phyloP scores from a whole-genome alignment of 768 basidiomycete genomes.

The Lyophyllum atratum region DNA sequence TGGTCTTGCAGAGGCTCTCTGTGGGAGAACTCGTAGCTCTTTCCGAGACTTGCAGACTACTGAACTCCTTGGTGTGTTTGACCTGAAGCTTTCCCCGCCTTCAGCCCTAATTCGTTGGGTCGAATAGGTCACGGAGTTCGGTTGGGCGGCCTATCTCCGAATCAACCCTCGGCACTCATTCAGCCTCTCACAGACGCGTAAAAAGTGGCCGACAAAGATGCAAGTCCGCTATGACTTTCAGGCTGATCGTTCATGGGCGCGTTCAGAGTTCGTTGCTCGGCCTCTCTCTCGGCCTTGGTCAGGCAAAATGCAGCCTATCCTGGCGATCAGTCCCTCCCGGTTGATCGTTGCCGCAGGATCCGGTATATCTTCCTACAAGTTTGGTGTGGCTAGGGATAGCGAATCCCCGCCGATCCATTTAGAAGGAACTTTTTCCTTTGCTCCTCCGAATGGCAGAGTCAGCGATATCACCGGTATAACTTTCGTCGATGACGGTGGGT shows the following conservation, averaged over 20 bases:
- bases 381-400: constrained; percentile 33
- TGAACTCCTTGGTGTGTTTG: constrained; percentile 47
- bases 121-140: constrained; percentile 57
- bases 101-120: background rate
- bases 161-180: constrained; percentile 54
- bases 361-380: constrained; percentile 57
- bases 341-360: constrained; percentile 64
- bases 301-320: constrained; percentile 53
- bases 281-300: constrained; percentile 64
- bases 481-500: constrained; percentile 45
- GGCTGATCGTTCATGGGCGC: constrained; percentile 55
- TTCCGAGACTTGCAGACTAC: constrained; percentile 37
- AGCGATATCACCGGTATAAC: constrained; percentile 59
- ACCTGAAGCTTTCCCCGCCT: background rate
- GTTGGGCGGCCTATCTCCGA: constrained; percentile 57
- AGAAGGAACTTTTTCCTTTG: constrained; percentile 48
- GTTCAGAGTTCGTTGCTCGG: constrained; percentile 55
- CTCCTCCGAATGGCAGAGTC: constrained; percentile 28
- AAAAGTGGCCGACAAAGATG: constrained; percentile 43
- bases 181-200: constrained; percentile 46
- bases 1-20: constrained; percentile 48
- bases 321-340: constrained; percentile 56
- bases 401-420: constrained; percentile 44
- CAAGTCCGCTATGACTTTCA: constrained; percentile 54
- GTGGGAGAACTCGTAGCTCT: constrained; percentile 44